A percentile compares a stretch with the other conserved stretches of the same genome.
Evolutionary conservation across 2,329 filamentous ascomycete species (phyloP).

Genomic region (Microsporum ferrugineum): DNA sequence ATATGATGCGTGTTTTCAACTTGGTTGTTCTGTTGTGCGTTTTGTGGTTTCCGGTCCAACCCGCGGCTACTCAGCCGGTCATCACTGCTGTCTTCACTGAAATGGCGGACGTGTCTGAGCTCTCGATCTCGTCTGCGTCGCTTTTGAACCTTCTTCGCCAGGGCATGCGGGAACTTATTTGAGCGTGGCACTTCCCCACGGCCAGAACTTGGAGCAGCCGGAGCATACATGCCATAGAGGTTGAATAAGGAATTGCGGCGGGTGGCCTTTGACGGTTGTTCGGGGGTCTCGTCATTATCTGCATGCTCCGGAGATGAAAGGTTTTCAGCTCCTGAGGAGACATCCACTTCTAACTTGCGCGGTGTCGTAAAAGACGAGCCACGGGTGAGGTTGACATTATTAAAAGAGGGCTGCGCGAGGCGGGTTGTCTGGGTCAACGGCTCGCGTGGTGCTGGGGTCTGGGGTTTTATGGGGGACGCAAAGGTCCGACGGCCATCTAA

Average conservation of each 20-base stretch:
- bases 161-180: constrained; percentile 36
- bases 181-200: constrained; percentile 52
- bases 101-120: constrained; percentile 30
- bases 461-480: constrained; percentile 39
- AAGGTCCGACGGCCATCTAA: constrained; percentile 32
- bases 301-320: constrained; percentile 36
- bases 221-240: constrained; percentile 34
- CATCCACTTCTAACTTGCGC: constrained; percentile 37
- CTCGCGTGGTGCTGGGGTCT: constrained; percentile 37
- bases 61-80: constrained; percentile 26
- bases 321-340: constrained; percentile 39
- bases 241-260: constrained; percentile 32
- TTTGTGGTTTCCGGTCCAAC: constrained; percentile 13
- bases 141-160: constrained; percentile 39
- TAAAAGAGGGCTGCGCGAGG: constrained; percentile 32
- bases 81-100: constrained; percentile 37
- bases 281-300: constrained; percentile 40
- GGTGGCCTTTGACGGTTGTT: constrained; percentile 24
- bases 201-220: constrained; percentile 39
- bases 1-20: constrained; percentile 13
- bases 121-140: constrained; percentile 38
- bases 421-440: constrained; percentile 41
- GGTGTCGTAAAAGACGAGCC: constrained; percentile 40
- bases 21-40: not conserved
- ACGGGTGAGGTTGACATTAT: constrained; percentile 23